These are phyloP conservation scores for Inonotus obliquus DNA, from an alignment of 1,284 basidiomycete species.

Conservation along the genomic window DNA sequence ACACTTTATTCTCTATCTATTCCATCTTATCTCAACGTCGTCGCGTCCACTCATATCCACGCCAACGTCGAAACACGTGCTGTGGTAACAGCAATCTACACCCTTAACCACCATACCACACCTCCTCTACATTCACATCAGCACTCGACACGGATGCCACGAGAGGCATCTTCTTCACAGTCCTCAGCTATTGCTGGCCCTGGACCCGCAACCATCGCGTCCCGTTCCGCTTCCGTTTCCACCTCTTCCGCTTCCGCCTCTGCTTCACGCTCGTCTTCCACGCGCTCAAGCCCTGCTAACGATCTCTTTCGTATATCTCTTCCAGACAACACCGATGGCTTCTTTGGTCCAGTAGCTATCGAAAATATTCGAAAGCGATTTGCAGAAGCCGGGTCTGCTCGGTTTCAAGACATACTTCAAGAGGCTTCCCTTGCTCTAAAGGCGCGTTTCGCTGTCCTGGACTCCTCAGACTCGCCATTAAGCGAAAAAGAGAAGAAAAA, in stretches of 20 bases:
- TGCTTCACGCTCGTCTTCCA: conserved; percentile 1
- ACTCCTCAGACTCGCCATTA: neutral
- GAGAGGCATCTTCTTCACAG: neutral
- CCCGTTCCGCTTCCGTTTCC: neutral
- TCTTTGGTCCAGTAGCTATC: neutral
- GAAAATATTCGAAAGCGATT: neutral
- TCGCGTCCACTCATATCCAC: neutral
- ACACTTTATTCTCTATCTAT: conserved; percentile 6
- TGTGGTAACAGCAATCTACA: neutral
- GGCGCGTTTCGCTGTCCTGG: neutral
- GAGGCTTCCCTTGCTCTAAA: conserved; percentile 6
- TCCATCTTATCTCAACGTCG: neutral
- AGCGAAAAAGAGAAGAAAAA: neutral
- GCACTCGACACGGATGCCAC: neutral
- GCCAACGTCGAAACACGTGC: neutral
- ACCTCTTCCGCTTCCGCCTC: neutral
- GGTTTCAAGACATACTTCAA: conserved; percentile 12
- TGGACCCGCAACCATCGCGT: neutral
- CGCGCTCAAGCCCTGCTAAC: conserved; percentile 13
- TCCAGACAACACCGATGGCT: neutral
- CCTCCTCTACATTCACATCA: neutral
- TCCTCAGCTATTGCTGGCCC: neutral
- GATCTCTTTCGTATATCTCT: conserved; percentile 17
- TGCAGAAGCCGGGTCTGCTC: conserved; percentile 11
- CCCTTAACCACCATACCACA: neutral